Evolutionary conservation across 2,329 filamentous ascomycete species (phyloP), one percentile per base, ranked within the genome.

Genomic region (Exophiala aquamarina): DNA sequence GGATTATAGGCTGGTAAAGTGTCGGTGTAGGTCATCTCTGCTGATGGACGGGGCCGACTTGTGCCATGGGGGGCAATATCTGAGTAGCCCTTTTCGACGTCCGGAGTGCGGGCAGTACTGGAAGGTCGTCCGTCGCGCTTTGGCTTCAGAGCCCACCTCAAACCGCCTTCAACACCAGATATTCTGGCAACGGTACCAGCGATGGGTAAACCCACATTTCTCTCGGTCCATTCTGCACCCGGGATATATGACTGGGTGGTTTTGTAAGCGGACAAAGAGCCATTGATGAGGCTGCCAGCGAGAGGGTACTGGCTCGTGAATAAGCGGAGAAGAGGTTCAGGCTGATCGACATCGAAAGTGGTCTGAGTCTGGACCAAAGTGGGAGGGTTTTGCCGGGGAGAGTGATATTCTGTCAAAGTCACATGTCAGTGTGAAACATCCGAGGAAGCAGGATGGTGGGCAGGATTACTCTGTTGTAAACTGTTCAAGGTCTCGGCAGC

Each of bases 201-300:
- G 42, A 96, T 82, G 1, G 89, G 90, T 1, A 86, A 75, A 10
- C 79, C 88, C 41, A 95, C 82, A 58, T 89, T 92, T 37, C 88
- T 85, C 67, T 97, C 92, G 15, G 96, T 84, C 60, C 94, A 89
- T 65, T 95, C 89, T 39, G 89, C 92, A 51, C 90, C 82, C 0
- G 92, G 90, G 1, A 89, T 94, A 61, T 92, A 94, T 58, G 91
- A 89, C 68, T 97, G 96, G 9, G 88, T 90, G 2, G 80, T 84
- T 20, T 86, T 85, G 65, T 97, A 97, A 1, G 88, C 89, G 1
- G 87, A 89, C 6, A 92, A 79, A 0, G 90, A 92, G 42, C 85
- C 84, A 57, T 88, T 89, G 59, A 95, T 91, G 0, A 90, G 89
- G 20, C 83, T 89, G 8, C 88, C 89, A 13, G 96, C 79, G 52